Evolutionary conservation across 2,329 filamentous ascomycete genomes (phyloP).

Genomic region (Mariannaea sp.): DNA sequence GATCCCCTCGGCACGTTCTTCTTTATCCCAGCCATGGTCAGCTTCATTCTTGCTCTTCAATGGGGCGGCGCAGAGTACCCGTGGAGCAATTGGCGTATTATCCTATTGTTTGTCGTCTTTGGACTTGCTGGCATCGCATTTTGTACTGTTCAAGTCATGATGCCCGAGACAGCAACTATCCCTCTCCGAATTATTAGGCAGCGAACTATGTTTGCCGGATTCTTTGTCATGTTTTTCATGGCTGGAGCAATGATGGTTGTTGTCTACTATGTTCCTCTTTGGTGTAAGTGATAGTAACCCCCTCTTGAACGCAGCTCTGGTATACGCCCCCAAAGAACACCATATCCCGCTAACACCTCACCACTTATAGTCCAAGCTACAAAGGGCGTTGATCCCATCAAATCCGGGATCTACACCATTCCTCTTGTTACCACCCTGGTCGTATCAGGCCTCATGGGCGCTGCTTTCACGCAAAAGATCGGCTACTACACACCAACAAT

Average conservation of each 20-base stretch:
- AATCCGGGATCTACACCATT: constrained; percentile 62
- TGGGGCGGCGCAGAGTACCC: constrained; percentile 62
- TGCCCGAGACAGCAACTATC: constrained; percentile 61
- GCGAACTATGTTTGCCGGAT: constrained; percentile 57
- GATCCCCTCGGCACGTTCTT: constrained; percentile 64
- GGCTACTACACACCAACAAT: constrained; percentile 66
- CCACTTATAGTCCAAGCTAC: constrained; percentile 58
- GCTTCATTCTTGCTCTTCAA: constrained; percentile 65
- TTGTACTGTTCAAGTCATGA: constrained; percentile 55
- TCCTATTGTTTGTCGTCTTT: constrained; percentile 59
- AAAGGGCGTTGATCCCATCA: constrained; percentile 55
- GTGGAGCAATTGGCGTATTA: constrained; percentile 59
- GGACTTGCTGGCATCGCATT: constrained; percentile 53
- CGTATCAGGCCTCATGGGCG: constrained; percentile 54
- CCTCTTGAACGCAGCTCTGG: too few species aligned
- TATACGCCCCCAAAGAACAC: too few species aligned
- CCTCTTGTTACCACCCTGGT: constrained; percentile 62
- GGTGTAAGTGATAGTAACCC: constrained; percentile 58
- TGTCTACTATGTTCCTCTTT: constrained; percentile 59
- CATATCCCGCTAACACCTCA: too few species aligned
- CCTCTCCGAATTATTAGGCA: constrained; percentile 59
- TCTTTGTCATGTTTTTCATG: constrained; percentile 53
- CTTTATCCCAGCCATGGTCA: constrained; percentile 63
- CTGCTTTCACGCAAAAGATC: constrained; percentile 54
- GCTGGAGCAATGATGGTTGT: constrained; percentile 58